These are phyloP conservation scores for Eutypella sp. DNA, from an alignment of 2,329 filamentous ascomycete genomes.

Conservation along the genomic window DNA sequence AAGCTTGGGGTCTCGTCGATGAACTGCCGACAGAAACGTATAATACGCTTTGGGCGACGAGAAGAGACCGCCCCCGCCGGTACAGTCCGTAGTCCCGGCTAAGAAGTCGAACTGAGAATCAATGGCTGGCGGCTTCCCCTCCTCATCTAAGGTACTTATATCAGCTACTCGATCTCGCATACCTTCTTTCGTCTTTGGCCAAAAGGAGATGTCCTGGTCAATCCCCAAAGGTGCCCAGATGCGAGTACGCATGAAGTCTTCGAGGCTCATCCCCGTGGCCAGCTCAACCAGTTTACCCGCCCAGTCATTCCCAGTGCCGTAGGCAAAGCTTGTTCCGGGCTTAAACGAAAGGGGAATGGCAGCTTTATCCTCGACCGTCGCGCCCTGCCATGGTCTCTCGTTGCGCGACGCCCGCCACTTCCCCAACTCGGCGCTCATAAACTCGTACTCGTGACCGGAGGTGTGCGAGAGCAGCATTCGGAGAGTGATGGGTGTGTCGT, in stretches of 20 bases:
- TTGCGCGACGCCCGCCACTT: slow-evolving; percentile 21
- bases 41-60: slow-evolving; percentile 16
- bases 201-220: slow-evolving; percentile 16
- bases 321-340: slow-evolving; percentile 16
- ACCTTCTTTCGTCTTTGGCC: slow-evolving; percentile 11
- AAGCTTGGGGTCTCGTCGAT: slow-evolving; percentile 18
- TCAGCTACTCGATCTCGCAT: slow-evolving; percentile 18
- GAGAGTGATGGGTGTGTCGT: slow-evolving; percentile 38
- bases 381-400: slow-evolving; percentile 13
- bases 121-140: slow-evolving; percentile 15
- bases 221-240: slow-evolving; percentile 19
- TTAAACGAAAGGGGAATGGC: slow-evolving; percentile 13
- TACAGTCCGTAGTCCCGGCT: slow-evolving; percentile 14
- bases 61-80: slow-evolving; percentile 18
- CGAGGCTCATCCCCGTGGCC: slow-evolving; percentile 8
- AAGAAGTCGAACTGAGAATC: slow-evolving; percentile 14
- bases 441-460: slow-evolving; percentile 43
- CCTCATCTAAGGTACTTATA: slow-evolving; percentile 14
- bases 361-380: slow-evolving; percentile 14
- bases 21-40: slow-evolving; percentile 18
- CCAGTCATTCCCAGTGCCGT: slow-evolving; percentile 19
- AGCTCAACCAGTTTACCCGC: slow-evolving; percentile 15
- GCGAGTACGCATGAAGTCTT: slow-evolving; percentile 17
- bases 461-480: slow-evolving; percentile 48
- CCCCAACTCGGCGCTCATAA: slow-evolving; percentile 27